Percentiles rank a stretch among this genome's conserved stretches.
Conservation (phyloP, 179 eudicot genomes). For the Gypsophila paniculata region DNA sequence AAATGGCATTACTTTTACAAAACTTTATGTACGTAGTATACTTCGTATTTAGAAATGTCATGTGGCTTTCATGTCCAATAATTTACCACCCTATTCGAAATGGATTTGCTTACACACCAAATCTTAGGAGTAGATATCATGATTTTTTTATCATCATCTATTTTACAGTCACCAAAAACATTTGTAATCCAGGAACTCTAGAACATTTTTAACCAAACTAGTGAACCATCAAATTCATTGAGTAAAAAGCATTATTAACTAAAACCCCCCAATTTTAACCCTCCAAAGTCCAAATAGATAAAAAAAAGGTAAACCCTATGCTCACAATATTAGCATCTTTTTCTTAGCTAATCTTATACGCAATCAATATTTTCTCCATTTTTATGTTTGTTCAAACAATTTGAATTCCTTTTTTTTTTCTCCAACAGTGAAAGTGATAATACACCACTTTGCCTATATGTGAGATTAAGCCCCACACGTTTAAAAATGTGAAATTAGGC, state of each 20-base stretch:
- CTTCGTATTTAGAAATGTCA: no score
- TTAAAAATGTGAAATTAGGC: no score
- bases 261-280: conserved; percentile 13
- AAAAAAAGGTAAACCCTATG: background rate
- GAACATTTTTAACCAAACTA: background rate
- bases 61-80: background rate
- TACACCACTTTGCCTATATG: no score
- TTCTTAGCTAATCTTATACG: background rate
- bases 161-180: background rate
- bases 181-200: background rate
- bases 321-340: conserved; percentile 12
- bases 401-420: no score
- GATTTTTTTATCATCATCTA: background rate
- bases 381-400: conserved; percentile 5
- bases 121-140: conserved; percentile 15
- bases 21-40: no score
- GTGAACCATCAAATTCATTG: background rate
- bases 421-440: no score
- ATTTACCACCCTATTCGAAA: background rate
- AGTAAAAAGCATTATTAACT: conserved; percentile 16
- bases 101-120: conserved; percentile 7
- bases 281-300: background rate
- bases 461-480: no score
- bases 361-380: conserved; percentile 15
- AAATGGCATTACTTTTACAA: no score